Evolutionary conservation across 495 filamentous ascomycete species (phyloP).

Genomic region (Chaetomium fimeti): DNA sequence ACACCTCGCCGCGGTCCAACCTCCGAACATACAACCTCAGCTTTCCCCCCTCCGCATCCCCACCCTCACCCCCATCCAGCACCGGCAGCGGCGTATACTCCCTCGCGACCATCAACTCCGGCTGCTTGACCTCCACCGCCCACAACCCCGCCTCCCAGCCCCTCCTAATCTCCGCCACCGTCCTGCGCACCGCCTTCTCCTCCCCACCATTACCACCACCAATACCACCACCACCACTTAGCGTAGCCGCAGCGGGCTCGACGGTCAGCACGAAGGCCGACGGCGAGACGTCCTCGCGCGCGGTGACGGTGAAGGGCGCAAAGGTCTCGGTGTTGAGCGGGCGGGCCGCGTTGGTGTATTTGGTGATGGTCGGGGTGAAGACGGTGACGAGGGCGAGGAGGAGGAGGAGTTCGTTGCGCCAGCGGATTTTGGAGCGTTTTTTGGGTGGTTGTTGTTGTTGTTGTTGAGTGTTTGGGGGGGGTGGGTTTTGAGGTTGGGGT

Average conservation of each 20-base stretch:
- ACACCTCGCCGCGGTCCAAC: conserved; percentile 51
- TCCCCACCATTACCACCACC: neutral
- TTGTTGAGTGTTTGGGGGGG: neutral
- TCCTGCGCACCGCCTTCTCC: neutral
- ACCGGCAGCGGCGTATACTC: conserved; percentile 85
- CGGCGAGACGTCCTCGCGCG: conserved; percentile 66
- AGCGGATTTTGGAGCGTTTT: too few relatives aligned
- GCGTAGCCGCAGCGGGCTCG: conserved; percentile 35
- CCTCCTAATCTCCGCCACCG: conserved; percentile 5
- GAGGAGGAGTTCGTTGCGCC: too few relatives aligned
- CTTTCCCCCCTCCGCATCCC: conserved; percentile 3
- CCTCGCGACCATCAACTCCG: conserved; percentile 82
- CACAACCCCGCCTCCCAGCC: conserved; percentile 60
- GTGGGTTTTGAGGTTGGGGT: neutral
- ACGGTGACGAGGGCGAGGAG: neutral
- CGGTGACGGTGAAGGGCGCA: conserved; percentile 61
- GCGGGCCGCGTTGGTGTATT: neutral
- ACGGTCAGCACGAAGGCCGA: conserved; percentile 76
- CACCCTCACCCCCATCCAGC: neutral
- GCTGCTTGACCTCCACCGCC: conserved; percentile 91
- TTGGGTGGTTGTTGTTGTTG: neutral
- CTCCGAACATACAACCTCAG: conserved; percentile 52
- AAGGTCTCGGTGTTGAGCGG: conserved; percentile 53
- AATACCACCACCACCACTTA: neutral
- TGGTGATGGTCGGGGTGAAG: neutral